Evolutionary conservation across 768 basidiomycete species (phyloP), one percentile per base, ranked within the genome.

Genomic region (Punctularia strigosozonata): DNA sequence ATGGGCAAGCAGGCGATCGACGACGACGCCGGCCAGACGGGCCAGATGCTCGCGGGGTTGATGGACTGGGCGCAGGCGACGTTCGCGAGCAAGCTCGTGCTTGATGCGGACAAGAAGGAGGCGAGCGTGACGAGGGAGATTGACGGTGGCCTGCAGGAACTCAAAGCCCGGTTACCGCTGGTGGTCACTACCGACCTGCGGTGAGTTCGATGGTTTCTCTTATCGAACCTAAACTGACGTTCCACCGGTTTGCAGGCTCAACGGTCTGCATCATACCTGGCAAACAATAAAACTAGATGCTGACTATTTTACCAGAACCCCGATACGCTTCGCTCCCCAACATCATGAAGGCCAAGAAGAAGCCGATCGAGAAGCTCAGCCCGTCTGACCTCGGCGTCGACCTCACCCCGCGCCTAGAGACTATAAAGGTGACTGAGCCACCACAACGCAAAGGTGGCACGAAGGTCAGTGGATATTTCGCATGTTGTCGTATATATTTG

Each of bases 281-380:
- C 10, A 31, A 3, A 4, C 30, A 37, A 5, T 28, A 20, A 4
- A 25, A 23, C 25, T 17, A 25, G 33, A 28, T 15, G 30, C n/a
- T 37, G 21, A 15, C 25, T 24, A 7, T 22, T n/a, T 4, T 39
- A 35, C 14, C 52, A 90, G 92, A 94, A 58, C 94, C 94, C 1
- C 82, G 94, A 48, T 99, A 95, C 53, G 95, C 95, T 0, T 90
- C 92, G n/a, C 59, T 99, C 43, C 89, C 90, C 3, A 91, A 89
- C 50, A 94, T 94, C 60, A 94, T 94, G 88, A 92, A 94, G 61
- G 95, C 95, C n/a, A 98, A 97, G 72, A 99, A 97, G 73, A 99
- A 99, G 65, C 80, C 84, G 12, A 61, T 97, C 31, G 80, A 92
- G 61, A 90, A 86, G 53, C 51, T 95, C 37, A 74, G 73, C 13